phyloP scores from a whole-genome alignment of 2,329 filamentous ascomycete species.

The Claviceps sp. region DNA sequence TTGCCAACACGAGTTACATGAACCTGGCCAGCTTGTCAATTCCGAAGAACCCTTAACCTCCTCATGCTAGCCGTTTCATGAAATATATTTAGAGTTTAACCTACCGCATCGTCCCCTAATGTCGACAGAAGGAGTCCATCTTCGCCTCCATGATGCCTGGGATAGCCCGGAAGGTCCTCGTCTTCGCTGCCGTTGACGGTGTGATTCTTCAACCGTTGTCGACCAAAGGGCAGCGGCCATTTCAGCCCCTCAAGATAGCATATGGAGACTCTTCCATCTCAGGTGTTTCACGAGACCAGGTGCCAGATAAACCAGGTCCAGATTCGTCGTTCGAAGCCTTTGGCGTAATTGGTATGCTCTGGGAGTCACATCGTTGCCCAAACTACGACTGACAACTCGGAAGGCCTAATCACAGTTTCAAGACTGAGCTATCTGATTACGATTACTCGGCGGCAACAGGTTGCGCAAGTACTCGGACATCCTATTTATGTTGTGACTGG shows the following conservation, averaged over 20 bases:
- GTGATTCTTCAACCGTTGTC: conserved; percentile 64
- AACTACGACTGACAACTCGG: conserved; percentile 1
- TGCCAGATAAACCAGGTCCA: conserved; percentile 29
- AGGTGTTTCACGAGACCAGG: conserved; percentile 28
- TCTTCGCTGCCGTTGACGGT: conserved; percentile 72
- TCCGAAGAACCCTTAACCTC: not conserved
- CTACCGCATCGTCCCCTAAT: not conserved
- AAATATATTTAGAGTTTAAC: not conserved
- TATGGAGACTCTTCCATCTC: conserved; percentile 48
- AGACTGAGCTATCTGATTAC: conserved; percentile 73
- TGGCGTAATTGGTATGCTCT: conserved; percentile 38
- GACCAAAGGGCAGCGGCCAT: conserved; percentile 41
- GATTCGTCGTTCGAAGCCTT: conserved; percentile 45
- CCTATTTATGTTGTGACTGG: conserved; percentile 81
- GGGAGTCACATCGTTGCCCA: conserved; percentile 9
- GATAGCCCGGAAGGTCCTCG: conserved; percentile 64
- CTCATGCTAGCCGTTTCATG: not conserved
- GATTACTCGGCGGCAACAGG: conserved; percentile 75
- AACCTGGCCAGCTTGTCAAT: not conserved
- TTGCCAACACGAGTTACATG: too few relatives aligned
- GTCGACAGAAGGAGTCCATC: not conserved
- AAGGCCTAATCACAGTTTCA: conserved; percentile 75
- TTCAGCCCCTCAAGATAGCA: conserved; percentile 51
- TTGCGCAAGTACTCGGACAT: conserved; percentile 71
- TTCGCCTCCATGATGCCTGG: conserved; percentile 47